Evolutionary conservation across 305 asterid species (phyloP), one percentile per base, ranked within the genome.

Genomic region (Andrographis paniculata): DNA sequence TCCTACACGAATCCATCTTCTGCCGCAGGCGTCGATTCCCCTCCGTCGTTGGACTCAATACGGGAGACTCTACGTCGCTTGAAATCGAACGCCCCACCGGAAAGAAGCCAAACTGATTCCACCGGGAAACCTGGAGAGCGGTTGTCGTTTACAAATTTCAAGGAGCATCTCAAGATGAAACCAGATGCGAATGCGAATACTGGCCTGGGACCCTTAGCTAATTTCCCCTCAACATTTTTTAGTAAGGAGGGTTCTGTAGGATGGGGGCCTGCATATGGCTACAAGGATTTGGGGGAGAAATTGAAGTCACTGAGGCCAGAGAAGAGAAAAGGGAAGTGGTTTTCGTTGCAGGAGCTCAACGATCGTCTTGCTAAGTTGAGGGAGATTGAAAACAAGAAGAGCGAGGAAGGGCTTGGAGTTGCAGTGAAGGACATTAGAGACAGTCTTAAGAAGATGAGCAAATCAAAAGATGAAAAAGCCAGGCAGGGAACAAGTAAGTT

Each of bases 341-440:
- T 78, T 60, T 73, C 88, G 11, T 46, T 78, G 42, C 55, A 54
- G 19, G 93, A 82, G 62, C 66, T 82, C 72, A 76, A 65, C 17
- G 79, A 71, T 45, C 74, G 88, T 55, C 62, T 82, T 23, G 57
- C 14, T 7, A 71, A 55, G 62, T 18, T 82, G 66, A 76, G 67
- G 56, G 62, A 68, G 65, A 58, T 45, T 16, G 92, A 74, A 47
- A 55, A 53, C 58, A 48, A 61, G 38, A 74, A 57, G 53, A 24
- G 33, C 31, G 28, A 47, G 19, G 6, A n/a, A 38, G 17, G 38
- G 14, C 14, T 0, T 4, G 42, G 42, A 1, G 42, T 37, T 5
- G 8, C 42, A 2, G 5, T 37, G 3, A 37, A 37, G 42, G 42
- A 37, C 17, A 5, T 37, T 14, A 37, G 17, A 37, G 42, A 37